Base-by-base conservation (phyloP, 257 asterid species). In the Nicotiana tabacum region DNA sequence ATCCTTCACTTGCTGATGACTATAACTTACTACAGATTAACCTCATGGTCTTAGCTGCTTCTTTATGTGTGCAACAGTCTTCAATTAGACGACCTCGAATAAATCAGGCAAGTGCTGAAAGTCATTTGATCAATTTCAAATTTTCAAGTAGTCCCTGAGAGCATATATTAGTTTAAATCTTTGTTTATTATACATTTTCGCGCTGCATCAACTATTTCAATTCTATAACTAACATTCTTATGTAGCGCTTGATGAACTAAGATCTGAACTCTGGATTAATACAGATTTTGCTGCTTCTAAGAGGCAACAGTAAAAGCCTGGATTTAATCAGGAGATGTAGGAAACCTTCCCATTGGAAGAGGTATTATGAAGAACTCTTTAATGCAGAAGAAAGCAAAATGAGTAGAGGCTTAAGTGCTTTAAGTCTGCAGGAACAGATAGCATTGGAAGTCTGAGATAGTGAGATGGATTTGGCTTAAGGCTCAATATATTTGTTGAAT, bases 291-390 rank as follows among this genome's bases (percentile, higher is more conserved):
- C 88, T 89, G 84, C 96, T 96, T 83, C 92, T 96, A 67, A 89
- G 93, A 90, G 99, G 98, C 85, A 88, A 92, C 85, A 89, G 92
- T 16, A 98, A 98, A 67, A 96, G 99, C 90, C 80, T 89, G 18
- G 98, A 96, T 51, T 65, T 94, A 87, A 90, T 94, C 62, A 89
- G 76, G 70, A 91, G 91, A 81, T 84, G 92, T 78, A 94, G 91
- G 76, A 92, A 89, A 88, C 95, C 93, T 17, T 91, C 97, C 1
- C 91, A 93, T 77, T 94, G 97, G 99, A 94, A 91, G 89, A 92
- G 87, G 87, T 92, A 94, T 78, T 96, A 94, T 60, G 93, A 88
- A 88, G 96, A 92, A 87, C 92, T 96, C 16, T 94, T 96, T 84
- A 89, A 90, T 57, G 87, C 94, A 5, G 98, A 94, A 61, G 93